These are phyloP conservation scores for Scheffersomyces quercinus DNA, from an alignment of 1,139 yeast species.

Conservation along the genomic window DNA sequence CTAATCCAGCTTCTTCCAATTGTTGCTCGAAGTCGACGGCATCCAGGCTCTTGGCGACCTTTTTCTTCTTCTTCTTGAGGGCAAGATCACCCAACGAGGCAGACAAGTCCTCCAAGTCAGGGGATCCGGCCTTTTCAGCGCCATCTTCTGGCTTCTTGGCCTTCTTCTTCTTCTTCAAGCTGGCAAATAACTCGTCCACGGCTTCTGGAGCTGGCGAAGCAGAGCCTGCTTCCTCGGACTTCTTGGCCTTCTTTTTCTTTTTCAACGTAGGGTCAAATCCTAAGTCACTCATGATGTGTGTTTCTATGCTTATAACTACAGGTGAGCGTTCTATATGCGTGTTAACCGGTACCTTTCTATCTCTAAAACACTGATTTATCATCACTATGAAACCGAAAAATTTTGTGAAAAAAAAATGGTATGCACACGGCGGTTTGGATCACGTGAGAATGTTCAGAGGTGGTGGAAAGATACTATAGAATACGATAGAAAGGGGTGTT, in stretches of 20 bases:
- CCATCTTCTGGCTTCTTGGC: conserved; percentile 41
- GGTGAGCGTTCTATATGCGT: no score
- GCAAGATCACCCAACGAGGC: conserved; percentile 73
- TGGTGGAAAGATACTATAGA: no score
- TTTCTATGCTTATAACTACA: neutral
- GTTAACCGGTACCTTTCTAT: no score
- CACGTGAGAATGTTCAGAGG: no score
- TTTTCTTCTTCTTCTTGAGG: conserved; percentile 77
- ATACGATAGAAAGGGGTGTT: no score
- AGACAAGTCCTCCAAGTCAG: conserved; percentile 55
- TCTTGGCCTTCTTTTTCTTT: conserved; percentile 79
- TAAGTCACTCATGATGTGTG: conserved; percentile 50
- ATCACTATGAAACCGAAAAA: no score
- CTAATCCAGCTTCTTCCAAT: conserved; percentile 87
- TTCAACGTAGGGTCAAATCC: conserved; percentile 79
- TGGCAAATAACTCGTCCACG: conserved; percentile 54
- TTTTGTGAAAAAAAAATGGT: no score
- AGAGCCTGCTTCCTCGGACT: conserved; percentile 40
- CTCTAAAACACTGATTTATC: no score
- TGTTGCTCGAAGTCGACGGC: conserved; percentile 85
- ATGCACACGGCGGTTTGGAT: no score
- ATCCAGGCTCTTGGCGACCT: conserved; percentile 56
- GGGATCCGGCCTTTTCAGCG: conserved; percentile 33
- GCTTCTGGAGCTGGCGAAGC: conserved; percentile 33
- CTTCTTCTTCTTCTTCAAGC: conserved; percentile 54